Base-by-base conservation (phyloP, 2,329 filamentous ascomycete genomes). In the Colletotrichum paranaense region DNA sequence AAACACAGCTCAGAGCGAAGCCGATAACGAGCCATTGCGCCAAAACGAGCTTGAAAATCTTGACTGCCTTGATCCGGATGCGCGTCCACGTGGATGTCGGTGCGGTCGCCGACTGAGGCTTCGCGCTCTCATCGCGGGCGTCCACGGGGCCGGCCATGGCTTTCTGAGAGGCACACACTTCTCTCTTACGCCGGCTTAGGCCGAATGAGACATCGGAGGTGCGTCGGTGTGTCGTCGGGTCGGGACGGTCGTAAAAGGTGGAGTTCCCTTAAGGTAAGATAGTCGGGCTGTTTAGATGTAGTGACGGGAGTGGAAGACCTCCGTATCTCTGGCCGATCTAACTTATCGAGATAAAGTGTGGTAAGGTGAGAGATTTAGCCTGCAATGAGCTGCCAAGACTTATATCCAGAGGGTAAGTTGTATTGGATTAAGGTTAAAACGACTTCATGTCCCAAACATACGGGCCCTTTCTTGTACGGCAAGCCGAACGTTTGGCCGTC, bases 11-110 rank as follows among this genome's bases (percentile, higher is more conserved):
- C 83, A 89, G 74, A 1, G 84, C 89, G 76, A 93, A 91, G 22
- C 87, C 89, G 68, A 93, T 86, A 22, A 93, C 84, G 68, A 93
- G 88, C 89, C 91, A 93, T 82, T 93, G 91, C 68, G 88, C 87
- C 62, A 84, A 80, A 59, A 90, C 62, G 68, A 89, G 81, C 73
- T 74, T 73, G 62, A 67, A 46, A n/a, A 65, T 22, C 52, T 59
- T 72, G 60, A 70, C 67, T 5, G 55, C 67, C 22, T 22, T 42
- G 4, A n/a, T 56, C 35, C 67, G 52, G 9, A 71, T 3, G 32
- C 60, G 71, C 6, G 22, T 24, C 19, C 26, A 32, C n/a, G 60
- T 42, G 46, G 60, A 42, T 49, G 67, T 49, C 24, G 59, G 19
- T 2, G 60, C 11, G 16, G 52, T 8, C 22, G 22, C 22, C 30